phyloP scores from a whole-genome alignment of 1,284 basidiomycete genomes.

The Apiotrichum veenhuisii region DNA sequence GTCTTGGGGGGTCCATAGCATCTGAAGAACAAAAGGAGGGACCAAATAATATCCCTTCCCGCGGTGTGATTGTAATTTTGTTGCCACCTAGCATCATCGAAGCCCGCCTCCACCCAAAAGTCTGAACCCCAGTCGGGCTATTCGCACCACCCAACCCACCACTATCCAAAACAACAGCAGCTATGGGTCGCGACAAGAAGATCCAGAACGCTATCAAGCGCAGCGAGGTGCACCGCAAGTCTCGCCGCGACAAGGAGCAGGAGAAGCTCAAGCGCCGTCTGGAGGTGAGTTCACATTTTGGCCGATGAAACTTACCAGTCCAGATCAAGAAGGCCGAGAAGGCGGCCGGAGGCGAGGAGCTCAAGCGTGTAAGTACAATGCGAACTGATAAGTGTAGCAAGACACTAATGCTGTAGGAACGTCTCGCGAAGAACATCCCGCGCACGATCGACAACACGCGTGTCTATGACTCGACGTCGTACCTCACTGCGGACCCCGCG shows the following conservation, averaged over 20 bases:
- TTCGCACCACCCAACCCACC: not conserved
- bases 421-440: constrained; percentile 78
- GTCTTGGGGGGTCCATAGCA: too few species aligned
- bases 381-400: too few species aligned
- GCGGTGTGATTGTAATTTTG: too few species aligned
- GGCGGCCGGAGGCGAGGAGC: constrained; percentile 36
- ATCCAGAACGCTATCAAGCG: constrained; percentile 84
- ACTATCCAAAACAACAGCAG: not conserved
- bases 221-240: constrained; percentile 68
- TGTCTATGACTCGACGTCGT: constrained; percentile 75
- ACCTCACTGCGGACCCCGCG: constrained; percentile 65
- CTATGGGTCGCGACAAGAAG: constrained; percentile 45
- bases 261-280: constrained; percentile 75
- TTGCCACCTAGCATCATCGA: too few species aligned
- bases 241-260: constrained; percentile 73
- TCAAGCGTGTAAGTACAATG: constrained; percentile 30
- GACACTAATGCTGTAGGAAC: constrained; percentile 57
- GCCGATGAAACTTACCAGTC: not conserved
- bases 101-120: too few species aligned
- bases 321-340: constrained; percentile 44
- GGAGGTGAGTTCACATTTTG: constrained; percentile 55
- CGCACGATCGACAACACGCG: constrained; percentile 90
- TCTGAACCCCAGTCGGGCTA: too few species aligned
- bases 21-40: too few species aligned
- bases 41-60: too few species aligned